Base-by-base conservation (phyloP, 2,329 filamentous ascomycete species). In the Blastomyces parvus region DNA sequence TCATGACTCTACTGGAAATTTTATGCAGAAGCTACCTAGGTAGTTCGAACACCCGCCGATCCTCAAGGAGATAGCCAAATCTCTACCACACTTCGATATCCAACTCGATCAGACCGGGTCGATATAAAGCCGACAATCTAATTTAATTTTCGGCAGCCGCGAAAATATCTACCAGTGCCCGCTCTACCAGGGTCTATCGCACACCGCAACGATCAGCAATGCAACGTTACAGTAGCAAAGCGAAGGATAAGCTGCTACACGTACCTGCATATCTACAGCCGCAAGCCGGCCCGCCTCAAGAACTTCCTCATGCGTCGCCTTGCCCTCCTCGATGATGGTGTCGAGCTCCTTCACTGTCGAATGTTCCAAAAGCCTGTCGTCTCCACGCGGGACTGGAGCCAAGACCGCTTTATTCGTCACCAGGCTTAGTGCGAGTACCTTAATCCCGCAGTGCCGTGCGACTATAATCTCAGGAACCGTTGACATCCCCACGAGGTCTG, bases 401-500 rank as follows among this genome's bases (percentile, higher is more conserved):
- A 87, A 73, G 6, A 88, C 83, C 8, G 83, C 82, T 33, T 80
- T 83, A 72, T 88, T 88, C 19, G 86, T 88, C 27, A 88, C 85
- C 58, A 88, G 74, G 70, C 85, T 87, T 70, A 88, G 82, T 6
- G 84, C 86, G 46, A 88, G 75, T 7, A 88, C 83, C 36, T 82
- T 78, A 68, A 88, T 80, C n/a, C 82, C 83, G 62, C 79, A 81
- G 71, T 88, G 86, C 66, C 86, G 79, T 40, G 86, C 86, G 19
- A 86, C 84, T 59, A 88, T 81, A 61, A 88, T 86, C 70, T 88
- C 86, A 8, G 86, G 86, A 36, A 88, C 85, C 0, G 86, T 88
- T 40, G 84, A 87, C 86, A 88, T 88, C 17, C 86, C 86, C 1
- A 88, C 86, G n/a, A 88, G 76, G 69, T 88, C 86, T n/a, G 84